Conservation (phyloP, 208 protist genomes). For the Trypanosoma cruzi region DNA sequence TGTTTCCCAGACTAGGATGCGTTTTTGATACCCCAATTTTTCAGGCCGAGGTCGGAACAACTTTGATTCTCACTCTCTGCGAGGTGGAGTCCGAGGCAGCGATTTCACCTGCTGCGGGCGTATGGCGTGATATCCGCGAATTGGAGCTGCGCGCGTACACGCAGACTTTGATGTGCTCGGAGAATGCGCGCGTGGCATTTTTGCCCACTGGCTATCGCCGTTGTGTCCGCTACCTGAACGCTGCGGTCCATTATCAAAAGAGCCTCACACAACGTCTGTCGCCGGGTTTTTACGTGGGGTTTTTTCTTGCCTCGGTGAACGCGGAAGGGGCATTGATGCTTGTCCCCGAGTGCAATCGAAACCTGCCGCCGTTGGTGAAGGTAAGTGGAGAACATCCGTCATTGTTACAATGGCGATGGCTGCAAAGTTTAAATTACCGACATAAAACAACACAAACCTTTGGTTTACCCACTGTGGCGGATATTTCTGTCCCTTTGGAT, state of each 20-base stretch:
- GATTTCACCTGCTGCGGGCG: slow-evolving; percentile 17
- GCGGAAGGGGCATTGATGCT: slow-evolving; percentile 27
- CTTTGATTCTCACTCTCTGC: slow-evolving; percentile 31
- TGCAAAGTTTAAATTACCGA: slow-evolving; percentile 39
- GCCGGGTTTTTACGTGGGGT: slow-evolving; percentile 36
- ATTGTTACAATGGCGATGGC: slow-evolving; percentile 36
- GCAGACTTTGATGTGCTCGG: slow-evolving; percentile 5
- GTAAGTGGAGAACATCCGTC: slow-evolving; percentile 22
- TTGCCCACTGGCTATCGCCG: slow-evolving; percentile 28
- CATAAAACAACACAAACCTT: slow-evolving; percentile 21
- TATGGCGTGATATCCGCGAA: slow-evolving; percentile 26
- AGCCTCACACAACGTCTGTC: slow-evolving; percentile 13
- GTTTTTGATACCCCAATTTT: slow-evolving; percentile 36
- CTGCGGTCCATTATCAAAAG: slow-evolving; percentile 26
- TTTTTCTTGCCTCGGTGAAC: slow-evolving; percentile 21
- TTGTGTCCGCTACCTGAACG: slow-evolving; percentile 34
- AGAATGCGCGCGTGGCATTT: slow-evolving; percentile 20
- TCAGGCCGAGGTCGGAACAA: slow-evolving; percentile 12
- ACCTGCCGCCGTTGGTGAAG: slow-evolving; percentile 29
- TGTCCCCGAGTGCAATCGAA: slow-evolving; percentile 35
- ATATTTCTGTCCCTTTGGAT: slow-evolving; percentile 12
- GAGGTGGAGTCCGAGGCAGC: slow-evolving; percentile 13
- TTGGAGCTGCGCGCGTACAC: slow-evolving; percentile 23
- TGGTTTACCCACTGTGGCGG: slow-evolving; percentile 13
- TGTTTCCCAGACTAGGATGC: slow-evolving; percentile 26